Conservation (phyloP, 768 basidiomycete species). For the Cyclocybe cylindracea region DNA sequence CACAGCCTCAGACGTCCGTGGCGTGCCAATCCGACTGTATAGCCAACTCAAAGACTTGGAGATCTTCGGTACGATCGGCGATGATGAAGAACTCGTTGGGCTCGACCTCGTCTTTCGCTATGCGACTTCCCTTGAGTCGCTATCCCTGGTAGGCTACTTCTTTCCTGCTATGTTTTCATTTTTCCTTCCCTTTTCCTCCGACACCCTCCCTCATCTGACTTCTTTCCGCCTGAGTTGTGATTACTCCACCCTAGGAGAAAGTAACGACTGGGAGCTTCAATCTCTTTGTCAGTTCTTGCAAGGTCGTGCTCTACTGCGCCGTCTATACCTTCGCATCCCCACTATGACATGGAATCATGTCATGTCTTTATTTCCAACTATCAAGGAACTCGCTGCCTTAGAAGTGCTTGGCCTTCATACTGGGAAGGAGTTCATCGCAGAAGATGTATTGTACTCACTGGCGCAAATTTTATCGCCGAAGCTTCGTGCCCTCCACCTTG, state of each 20-base stretch:
- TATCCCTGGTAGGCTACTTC: constrained; percentile 38
- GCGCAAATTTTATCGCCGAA: constrained; percentile 26
- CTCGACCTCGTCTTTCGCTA: constrained; percentile 37
- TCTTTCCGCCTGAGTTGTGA: constrained; percentile 39
- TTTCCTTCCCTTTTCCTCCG: constrained; percentile 26
- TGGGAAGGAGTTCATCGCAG: constrained; percentile 25
- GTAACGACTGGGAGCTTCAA: constrained; percentile 2
- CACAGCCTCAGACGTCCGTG: constrained; percentile 25
- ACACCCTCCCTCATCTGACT: constrained; percentile 29
- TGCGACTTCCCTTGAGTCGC: constrained; percentile 30
- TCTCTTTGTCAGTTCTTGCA: constrained; percentile 32
- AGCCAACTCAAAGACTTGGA: constrained; percentile 32
- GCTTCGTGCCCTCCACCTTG: constrained; percentile 36
- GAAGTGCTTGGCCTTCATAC: constrained; percentile 42
- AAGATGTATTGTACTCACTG: constrained; percentile 23
- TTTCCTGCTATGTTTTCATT: constrained; percentile 26
- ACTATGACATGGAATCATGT: constrained; percentile 20
- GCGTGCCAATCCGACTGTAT: constrained; percentile 33
- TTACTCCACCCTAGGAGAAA: constrained; percentile 2
- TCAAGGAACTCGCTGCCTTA: constrained; percentile 26
- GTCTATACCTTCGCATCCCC: constrained; percentile 36
- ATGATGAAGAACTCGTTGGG: constrained; percentile 27
- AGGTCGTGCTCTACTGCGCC: constrained; percentile 24
- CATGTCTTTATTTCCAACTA: constrained; percentile 21
- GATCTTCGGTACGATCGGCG: constrained; percentile 26